Evolutionary conservation across 306 rosid species (phyloP), one percentile per base, ranked within the genome.

Genomic region (Gastrolobium villosum): DNA sequence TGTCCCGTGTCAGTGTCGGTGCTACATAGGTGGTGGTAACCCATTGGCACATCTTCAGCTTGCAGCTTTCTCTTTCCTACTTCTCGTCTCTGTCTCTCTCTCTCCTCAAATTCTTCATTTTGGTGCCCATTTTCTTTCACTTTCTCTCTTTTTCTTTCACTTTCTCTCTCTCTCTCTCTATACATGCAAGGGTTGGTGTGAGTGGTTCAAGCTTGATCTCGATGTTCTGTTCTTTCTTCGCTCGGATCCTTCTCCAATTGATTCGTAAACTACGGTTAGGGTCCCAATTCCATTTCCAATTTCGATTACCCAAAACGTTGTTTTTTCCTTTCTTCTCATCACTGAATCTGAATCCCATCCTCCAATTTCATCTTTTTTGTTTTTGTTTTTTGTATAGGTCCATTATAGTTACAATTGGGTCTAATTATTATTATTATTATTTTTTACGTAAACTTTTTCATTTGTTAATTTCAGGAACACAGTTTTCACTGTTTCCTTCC

Each of bases 261-360:
- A 28, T 74, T 39, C 79, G 74, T 66, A 84, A 82, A 72, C 70
- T 84, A 52, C 74, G 92, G 97, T 91, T 20, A 49, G 86, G 78
- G 50, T 74, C 84, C 39, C 31, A 36, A 69, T 63, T 28, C 62
- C 59, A 14, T 13, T 70, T 11, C 63, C 65, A 49, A 43, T 70
- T 11, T 56, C 65, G 41, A 43, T 71, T 4, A 13, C 46, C 7
- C 55, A 3, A 8, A 46, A 44, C 26, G 26, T 20, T 20, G 0
- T 20, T 53, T 2, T 9, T 4, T 20, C n/a, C 40, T 56, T 6
- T 41, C 59, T 36, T 52, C 41, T 53, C 54, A 26, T 80, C 3
- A 6, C 62, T 56, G n/a, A 71, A 40, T 79, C 66, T 74, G 2
- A 60, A 30, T 77, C 69, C 34, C 14, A n/a, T 41, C 66, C 10